Conservation (phyloP, 345 rosid species). For the Kandelia obovata region DNA sequence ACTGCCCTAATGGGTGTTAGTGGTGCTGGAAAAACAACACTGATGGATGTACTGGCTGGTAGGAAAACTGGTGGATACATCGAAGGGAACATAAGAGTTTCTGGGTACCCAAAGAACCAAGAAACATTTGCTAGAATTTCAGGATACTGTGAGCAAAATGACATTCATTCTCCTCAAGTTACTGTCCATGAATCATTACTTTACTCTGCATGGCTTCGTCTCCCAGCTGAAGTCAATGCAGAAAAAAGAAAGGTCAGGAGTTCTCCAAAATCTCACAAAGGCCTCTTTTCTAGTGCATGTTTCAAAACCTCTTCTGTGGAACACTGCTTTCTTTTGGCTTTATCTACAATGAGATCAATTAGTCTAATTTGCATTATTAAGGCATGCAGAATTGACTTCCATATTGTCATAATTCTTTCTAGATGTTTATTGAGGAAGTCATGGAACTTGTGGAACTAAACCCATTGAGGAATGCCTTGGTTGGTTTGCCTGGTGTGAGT, state of each 20-base stretch:
- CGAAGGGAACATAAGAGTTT: constrained; percentile 58
- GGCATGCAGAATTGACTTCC: too few relatives aligned
- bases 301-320: background rate
- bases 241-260: constrained; percentile 48
- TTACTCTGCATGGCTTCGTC: constrained; percentile 76
- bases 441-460: constrained; percentile 87
- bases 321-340: too few relatives aligned
- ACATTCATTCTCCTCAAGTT: constrained; percentile 77
- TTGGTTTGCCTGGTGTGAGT: constrained; percentile 80
- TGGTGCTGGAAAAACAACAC: constrained; percentile 86
- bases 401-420: background rate
- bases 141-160: constrained; percentile 78
- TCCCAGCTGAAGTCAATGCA: constrained; percentile 43
- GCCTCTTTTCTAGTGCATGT: background rate
- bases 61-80: constrained; percentile 79
- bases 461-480: constrained; percentile 54
- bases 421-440: constrained; percentile 59
- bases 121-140: constrained; percentile 80
- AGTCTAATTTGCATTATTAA: too few relatives aligned
- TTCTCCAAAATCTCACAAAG: background rate
- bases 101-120: constrained; percentile 76
- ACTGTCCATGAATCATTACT: constrained; percentile 70
- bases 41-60: constrained; percentile 90
- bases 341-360: too few relatives aligned
- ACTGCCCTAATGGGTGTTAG: constrained; percentile 81